These are phyloP conservation scores for Solanum ahanhuiri DNA, from an alignment of 257 asterid genomes.

Conservation along the genomic window DNA sequence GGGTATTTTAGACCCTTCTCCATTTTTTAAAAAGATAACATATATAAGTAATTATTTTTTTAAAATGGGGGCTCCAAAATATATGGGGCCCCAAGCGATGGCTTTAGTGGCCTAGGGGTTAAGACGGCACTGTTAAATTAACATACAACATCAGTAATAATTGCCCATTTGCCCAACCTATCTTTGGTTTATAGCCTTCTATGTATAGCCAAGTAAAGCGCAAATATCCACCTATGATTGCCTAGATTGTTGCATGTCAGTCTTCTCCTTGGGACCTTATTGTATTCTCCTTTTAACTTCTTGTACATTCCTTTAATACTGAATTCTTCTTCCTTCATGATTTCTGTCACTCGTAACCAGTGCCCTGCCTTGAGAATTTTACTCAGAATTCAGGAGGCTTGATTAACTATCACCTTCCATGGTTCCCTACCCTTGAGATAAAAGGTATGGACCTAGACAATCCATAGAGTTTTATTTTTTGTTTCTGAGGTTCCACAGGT, in stretches of 20 bases:
- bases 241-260: background rate
- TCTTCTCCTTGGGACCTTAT: too few species aligned
- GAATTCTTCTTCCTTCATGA: background rate
- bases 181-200: background rate
- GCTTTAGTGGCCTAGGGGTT: too few species aligned
- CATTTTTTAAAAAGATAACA: too few species aligned
- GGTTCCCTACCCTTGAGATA: background rate
- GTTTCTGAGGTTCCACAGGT: background rate
- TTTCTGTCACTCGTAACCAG: too few species aligned
- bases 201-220: too few species aligned
- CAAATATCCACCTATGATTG: background rate
- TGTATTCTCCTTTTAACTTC: background rate
- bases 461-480: background rate
- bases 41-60: too few species aligned
- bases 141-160: background rate
- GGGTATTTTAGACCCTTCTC: too few species aligned
- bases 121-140: too few species aligned
- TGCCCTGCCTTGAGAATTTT: background rate
- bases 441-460: background rate
- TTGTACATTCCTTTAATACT: too few species aligned
- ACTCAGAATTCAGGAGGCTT: background rate
- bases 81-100: too few species aligned
- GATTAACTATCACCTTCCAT: background rate
- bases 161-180: background rate
- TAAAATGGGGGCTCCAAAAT: too few species aligned